Evolutionary conservation across 2,329 filamentous ascomycete species (phyloP), one percentile per base, ranked within the genome.

Genomic region (Fusarium nanum): DNA sequence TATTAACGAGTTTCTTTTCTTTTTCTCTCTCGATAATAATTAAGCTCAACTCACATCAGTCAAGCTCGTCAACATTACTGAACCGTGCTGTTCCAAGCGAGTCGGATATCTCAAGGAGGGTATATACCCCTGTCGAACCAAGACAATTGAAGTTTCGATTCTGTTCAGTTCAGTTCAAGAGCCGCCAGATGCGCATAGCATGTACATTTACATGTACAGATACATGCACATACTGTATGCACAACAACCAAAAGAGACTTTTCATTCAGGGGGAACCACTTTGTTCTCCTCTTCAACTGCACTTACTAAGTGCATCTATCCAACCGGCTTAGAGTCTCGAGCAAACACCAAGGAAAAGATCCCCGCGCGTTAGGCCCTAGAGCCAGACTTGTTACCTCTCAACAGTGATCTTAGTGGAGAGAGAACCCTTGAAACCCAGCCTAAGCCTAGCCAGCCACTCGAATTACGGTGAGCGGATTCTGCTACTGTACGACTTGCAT

Each of bases 1-100:
- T 37, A n/a, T 40, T 57, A n/a, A 25, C 16, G 27, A 22, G 32
- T 41, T 30, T 52, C 23, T 52, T 40, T 48, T 48, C 32, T 47
- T 23, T 16, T 41, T 18, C 16, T 20, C 18, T 20, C 28, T 64
- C 32, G 28, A 55, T 18, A 49, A 45, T 45, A 64, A 41, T 64
- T 49, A 46, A 49, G 61, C 61, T 60, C 49, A 32, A 40, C 12
- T 57, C 59, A 32, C 44, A 53, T 64, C 28, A 45, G 40, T 40
- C 13, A 30, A 64, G 61, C 62, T 65, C 30, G 48, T 67, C 63
- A 66, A 44, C 54, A 25, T 16, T 42, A 60, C 42, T 67, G 56
- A 66, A 61, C 63, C 62, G 62, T 66, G 55, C 63, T 61, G 60
- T 32, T 7, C 18, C 44, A 64, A 64, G 50, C 61, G 61, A 64